Evolutionary conservation across 2,329 filamentous ascomycete species (phyloP).

Genomic region (Fusarium stilboides): DNA sequence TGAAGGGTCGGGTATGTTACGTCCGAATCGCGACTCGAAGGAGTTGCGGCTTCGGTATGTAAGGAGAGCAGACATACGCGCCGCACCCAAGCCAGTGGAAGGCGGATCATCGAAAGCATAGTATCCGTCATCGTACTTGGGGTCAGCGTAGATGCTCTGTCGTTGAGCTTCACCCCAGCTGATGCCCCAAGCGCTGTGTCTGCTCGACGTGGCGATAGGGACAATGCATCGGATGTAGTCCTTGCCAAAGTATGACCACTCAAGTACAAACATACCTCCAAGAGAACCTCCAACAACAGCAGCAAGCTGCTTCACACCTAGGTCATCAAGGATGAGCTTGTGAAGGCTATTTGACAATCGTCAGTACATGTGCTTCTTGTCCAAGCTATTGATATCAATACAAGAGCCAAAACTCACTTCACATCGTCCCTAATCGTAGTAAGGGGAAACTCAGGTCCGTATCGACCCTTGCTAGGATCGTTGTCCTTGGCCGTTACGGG

Average conservation of each 20-base stretch:
- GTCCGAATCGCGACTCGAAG: slow-evolving; percentile 94
- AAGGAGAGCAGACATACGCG: slow-evolving; percentile 95
- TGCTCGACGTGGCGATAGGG: slow-evolving; percentile 86
- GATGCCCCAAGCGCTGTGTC: slow-evolving; percentile 91
- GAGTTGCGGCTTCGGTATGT: slow-evolving; percentile 98
- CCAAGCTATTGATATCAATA: background rate
- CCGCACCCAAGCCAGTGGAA: slow-evolving; percentile 87
- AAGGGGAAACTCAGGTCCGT: slow-evolving; percentile 95
- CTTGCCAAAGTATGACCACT: slow-evolving; percentile 92
- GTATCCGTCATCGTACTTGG: slow-evolving; percentile 98
- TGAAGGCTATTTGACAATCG: slow-evolving; percentile 74
- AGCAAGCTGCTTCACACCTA: slow-evolving; percentile 84
- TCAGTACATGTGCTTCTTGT: slow-evolving; percentile 29
- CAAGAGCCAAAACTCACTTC: slow-evolving; percentile 70
- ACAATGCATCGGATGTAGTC: slow-evolving; percentile 86
- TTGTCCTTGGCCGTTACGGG: slow-evolving; percentile 91
- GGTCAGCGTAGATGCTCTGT: slow-evolving; percentile 96
- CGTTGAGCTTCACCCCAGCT: slow-evolving; percentile 92
- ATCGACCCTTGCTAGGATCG: slow-evolving; percentile 79
- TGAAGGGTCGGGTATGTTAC: slow-evolving; percentile 90
- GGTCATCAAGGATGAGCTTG: slow-evolving; percentile 83
- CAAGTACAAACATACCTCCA: slow-evolving; percentile 91
- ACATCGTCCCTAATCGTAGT: slow-evolving; percentile 97
- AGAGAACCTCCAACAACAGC: slow-evolving; percentile 87
- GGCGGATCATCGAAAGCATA: slow-evolving; percentile 91